Percentiles rank a stretch among this genome's conserved stretches.
Evolutionary conservation across 768 basidiomycete genomes (phyloP).

Genomic region (Tricholoma bakamatsutake): DNA sequence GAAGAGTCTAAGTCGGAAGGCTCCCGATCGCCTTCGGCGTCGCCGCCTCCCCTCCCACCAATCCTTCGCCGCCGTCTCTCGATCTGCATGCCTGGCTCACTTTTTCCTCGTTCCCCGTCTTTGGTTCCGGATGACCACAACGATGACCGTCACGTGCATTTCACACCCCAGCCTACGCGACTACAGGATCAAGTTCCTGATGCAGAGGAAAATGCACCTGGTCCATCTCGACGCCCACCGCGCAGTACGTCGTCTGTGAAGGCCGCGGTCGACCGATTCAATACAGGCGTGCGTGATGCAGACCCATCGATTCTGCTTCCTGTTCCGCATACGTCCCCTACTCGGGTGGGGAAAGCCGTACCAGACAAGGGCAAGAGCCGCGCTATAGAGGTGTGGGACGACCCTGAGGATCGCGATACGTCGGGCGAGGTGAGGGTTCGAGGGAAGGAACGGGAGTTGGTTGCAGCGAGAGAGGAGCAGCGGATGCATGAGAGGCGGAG

Average conservation of each 20-base stretch:
- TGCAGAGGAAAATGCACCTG: conserved; percentile 6
- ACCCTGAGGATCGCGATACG: conserved; percentile 27
- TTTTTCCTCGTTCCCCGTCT: conserved; percentile 72
- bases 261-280: conserved; percentile 45
- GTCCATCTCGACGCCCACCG: conserved; percentile 21
- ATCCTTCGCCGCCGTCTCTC: conserved; percentile 36
- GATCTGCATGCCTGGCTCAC: conserved; percentile 72
- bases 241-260: conserved; percentile 35
- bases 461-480: conserved; percentile 49
- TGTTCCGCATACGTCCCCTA: conserved; percentile 33
- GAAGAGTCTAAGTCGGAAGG: conserved; percentile 16
- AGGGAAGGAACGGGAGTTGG: conserved; percentile 60
- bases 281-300: conserved; percentile 37
- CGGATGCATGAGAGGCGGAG: conserved; percentile 34
- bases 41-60: conserved; percentile 27
- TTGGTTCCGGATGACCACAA: conserved; percentile 34
- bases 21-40: conserved; percentile 25
- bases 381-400: conserved; percentile 19
- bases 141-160: conserved; percentile 35
- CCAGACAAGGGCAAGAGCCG: conserved; percentile 42
- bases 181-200: not conserved
- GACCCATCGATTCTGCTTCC: conserved; percentile 50
- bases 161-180: conserved; percentile 19
- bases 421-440: conserved; percentile 43
- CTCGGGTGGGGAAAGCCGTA: conserved; percentile 2